Evolutionary conservation across 2,329 filamentous ascomycete genomes (phyloP), one percentile per base, ranked within the genome.

Genomic region (Canariomyces notabilis): DNA sequence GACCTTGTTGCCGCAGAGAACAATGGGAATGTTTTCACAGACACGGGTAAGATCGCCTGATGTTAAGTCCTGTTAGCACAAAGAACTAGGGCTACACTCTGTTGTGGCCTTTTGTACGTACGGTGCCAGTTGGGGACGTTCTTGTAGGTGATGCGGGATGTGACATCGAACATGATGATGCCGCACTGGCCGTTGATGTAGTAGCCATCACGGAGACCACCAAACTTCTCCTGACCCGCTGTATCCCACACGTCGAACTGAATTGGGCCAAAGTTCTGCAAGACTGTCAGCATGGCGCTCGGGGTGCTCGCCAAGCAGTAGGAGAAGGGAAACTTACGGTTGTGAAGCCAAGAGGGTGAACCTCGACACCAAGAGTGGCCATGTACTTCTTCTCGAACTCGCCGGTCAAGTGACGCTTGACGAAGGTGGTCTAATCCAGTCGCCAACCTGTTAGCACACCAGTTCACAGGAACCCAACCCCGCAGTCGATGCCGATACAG

Each of bases 301-400:
- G 9, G 14, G 23, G 32, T 34, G 7, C 37, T 20, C 29, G n/a
- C 23, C 8, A 31, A 22, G 19, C 26, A n/a, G 34, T 26, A 41
- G 37, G 49, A 46, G 51, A 46, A 51, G 46, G 60, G 61, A 57
- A 59, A 58, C 89, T 76, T 89, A 97, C 90, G 69, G 91, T 97
- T 65, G 84, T 89, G 83, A 98, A 98, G 65, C 84, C 87, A 59
- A 98, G 88, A 70, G 93, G 93, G 80, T 98, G 93, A 59, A 98
- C 93, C 73, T 98, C 93, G 69, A 98, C 93, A 85, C 93, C 93
- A 58, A 98, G 88, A 51, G 93, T 98, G 64, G 93, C 93, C 72
- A 98, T 97, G 78, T 98, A 98, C 80, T 97, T 98, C 87, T 98
- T 98, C 79, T 98, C 93, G 70, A 98, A 98, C 73, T 98, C 93